Percentiles rank a stretch among this genome's conserved stretches.
These are phyloP conservation scores for Pestalotiopsis sp. DNA, from an alignment of 2,329 filamentous ascomycete species.

Conservation along the genomic window DNA sequence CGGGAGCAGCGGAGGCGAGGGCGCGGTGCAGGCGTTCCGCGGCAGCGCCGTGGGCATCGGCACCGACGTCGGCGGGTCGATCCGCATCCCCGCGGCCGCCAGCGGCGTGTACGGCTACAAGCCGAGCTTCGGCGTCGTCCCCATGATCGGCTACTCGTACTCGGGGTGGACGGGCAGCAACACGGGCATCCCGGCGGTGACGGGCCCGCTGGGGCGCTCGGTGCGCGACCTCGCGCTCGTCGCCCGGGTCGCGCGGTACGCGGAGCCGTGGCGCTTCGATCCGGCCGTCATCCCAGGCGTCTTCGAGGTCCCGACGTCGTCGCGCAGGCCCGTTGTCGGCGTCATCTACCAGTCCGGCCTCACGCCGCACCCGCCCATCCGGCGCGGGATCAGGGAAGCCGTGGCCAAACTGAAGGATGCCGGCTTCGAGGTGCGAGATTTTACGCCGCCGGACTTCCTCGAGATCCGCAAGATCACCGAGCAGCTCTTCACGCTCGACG, in stretches of 20 bases:
- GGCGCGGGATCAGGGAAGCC: conserved; percentile 29
- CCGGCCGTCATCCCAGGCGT: conserved; percentile 25
- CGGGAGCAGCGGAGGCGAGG: conserved; percentile 28
- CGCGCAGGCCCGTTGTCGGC: conserved; percentile 31
- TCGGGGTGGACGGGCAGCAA: conserved; percentile 32
- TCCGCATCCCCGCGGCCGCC: conserved; percentile 30
- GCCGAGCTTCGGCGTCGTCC: conserved; percentile 31
- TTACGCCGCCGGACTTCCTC: conserved; percentile 32
- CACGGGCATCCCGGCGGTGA: conserved; percentile 31
- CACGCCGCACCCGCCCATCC: conserved; percentile 32
- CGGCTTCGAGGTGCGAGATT: conserved; percentile 32
- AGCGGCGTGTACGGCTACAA: conserved; percentile 34
- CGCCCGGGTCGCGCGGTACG: conserved; percentile 21
- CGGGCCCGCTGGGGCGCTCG: conserved; percentile 28
- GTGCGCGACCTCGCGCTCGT: conserved; percentile 28
- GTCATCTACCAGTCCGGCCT: conserved; percentile 30
- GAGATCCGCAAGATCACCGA: conserved; percentile 32
- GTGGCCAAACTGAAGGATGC: conserved; percentile 26
- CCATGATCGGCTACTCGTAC: conserved; percentile 33
- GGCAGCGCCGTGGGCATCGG: conserved; percentile 26
- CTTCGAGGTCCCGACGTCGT: conserved; percentile 18
- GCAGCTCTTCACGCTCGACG: conserved; percentile 37
- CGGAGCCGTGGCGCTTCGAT: conserved; percentile 27
- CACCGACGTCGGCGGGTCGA: conserved; percentile 27
- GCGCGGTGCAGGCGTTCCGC: conserved; percentile 23